These are phyloP conservation scores for Alternaria sp. DNA, from an alignment of 2,329 filamentous ascomycete species.

Conservation along the genomic window DNA sequence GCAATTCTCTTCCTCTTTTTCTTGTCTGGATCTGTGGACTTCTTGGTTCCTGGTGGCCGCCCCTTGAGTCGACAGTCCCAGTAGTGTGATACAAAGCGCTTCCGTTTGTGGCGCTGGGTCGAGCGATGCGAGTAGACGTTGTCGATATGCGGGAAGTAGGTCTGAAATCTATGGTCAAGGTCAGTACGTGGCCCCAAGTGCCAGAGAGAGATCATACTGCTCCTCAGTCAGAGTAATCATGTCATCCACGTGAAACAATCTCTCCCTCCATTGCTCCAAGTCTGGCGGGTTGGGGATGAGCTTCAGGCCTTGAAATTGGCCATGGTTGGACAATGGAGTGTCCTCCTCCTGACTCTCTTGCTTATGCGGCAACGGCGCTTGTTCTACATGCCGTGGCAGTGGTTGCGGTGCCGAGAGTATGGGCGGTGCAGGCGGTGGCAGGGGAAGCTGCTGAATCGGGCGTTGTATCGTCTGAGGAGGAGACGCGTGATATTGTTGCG, in stretches of 20 bases:
- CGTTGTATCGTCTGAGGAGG: constrained; percentile 24
- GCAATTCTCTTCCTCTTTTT: constrained; percentile 82
- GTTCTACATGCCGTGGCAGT: constrained; percentile 21
- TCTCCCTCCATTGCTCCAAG: constrained; percentile 74
- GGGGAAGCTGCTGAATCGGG: constrained; percentile 21
- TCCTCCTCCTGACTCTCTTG: constrained; percentile 30
- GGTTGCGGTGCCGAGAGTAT: constrained; percentile 21
- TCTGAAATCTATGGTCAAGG: constrained; percentile 70
- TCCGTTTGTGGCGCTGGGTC: constrained; percentile 81
- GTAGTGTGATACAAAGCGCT: constrained; percentile 84
- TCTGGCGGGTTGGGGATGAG: constrained; percentile 73
- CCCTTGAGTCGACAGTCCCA: constrained; percentile 87
- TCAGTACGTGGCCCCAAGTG: not conserved
- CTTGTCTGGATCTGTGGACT: constrained; percentile 81
- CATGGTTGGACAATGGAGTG: constrained; percentile 57
- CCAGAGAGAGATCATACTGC: constrained; percentile 61
- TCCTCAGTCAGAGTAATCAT: constrained; percentile 77
- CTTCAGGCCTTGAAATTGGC: constrained; percentile 63
- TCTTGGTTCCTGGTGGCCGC: constrained; percentile 78
- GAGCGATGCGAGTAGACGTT: constrained; percentile 87
- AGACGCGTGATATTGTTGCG: constrained; percentile 29
- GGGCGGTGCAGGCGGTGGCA: constrained; percentile 21
- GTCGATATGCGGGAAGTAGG: constrained; percentile 84
- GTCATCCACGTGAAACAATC: constrained; percentile 78
- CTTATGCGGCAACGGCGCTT: constrained; percentile 11